phyloP scores from a whole-genome alignment of 441 rosid genomes.

The Gossypium trilobum region DNA sequence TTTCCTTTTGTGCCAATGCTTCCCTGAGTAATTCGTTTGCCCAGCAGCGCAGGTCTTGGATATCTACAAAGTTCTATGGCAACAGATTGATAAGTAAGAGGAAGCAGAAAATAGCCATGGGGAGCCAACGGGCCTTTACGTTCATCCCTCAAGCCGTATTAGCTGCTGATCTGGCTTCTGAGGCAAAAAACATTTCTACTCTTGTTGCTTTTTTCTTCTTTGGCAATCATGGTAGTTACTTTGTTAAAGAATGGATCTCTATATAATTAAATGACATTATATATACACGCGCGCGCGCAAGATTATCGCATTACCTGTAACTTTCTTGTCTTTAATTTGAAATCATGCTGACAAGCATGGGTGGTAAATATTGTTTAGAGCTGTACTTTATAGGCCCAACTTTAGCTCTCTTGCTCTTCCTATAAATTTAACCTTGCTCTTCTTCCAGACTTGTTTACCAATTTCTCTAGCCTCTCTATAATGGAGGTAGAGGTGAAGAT shows the following conservation, averaged over 20 bases:
- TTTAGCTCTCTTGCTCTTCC: no score
- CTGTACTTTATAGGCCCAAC: no score
- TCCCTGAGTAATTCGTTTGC: conserved; percentile 27
- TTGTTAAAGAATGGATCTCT: background rate
- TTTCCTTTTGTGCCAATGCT: conserved; percentile 34
- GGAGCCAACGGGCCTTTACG: conserved; percentile 24
- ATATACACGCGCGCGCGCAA: no score
- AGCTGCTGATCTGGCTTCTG: conserved; percentile 55
- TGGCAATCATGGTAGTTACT: background rate
- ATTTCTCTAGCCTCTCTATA: no score
- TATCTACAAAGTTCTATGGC: conserved; percentile 40
- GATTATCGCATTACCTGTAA: no score
- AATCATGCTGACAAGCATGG: no score
- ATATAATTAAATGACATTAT: no score
- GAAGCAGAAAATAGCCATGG: conserved; percentile 28
- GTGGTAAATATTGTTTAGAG: no score
- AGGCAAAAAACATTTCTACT: conserved; percentile 35
- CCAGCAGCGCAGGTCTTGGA: conserved; percentile 23
- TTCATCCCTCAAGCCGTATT: conserved; percentile 51
- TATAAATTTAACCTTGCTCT: no score
- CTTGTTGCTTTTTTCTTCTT: background rate
- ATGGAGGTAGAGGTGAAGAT: no score
- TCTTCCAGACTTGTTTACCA: no score
- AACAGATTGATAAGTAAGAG: conserved; percentile 27
- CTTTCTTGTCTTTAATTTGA: no score